These are phyloP conservation scores for Fusarium xylarioides DNA, from an alignment of 2,329 filamentous ascomycete genomes.

Conservation along the genomic window DNA sequence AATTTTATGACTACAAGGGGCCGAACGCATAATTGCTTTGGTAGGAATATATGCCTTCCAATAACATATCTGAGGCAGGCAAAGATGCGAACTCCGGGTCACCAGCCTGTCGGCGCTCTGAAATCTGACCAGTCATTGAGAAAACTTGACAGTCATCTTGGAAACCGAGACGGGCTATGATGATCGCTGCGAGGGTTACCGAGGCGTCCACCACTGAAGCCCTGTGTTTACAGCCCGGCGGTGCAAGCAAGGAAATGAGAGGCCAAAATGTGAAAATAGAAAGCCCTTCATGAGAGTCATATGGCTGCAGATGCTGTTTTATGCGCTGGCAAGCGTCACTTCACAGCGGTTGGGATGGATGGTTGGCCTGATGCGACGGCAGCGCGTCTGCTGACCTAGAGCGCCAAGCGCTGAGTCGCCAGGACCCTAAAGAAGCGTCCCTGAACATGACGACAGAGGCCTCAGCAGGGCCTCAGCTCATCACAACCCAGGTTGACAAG, in stretches of 20 bases:
- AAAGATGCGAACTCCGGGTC: conserved; percentile 18
- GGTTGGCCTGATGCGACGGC: conserved; percentile 24
- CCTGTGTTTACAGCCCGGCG: conserved; percentile 3
- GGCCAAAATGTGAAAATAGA: conserved; percentile 27
- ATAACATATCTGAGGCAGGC: conserved; percentile 4
- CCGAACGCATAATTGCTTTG: not conserved
- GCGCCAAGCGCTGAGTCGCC: conserved; percentile 35
- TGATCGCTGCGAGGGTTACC: conserved; percentile 18
- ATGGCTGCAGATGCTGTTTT: conserved; percentile 38
- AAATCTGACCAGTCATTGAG: conserved; percentile 37
- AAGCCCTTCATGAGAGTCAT: conserved; percentile 30
- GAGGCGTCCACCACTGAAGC: not conserved
- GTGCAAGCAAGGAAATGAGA: conserved; percentile 29
- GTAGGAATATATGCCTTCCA: not conserved
- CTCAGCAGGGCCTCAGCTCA: conserved; percentile 30
- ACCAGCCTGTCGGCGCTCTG: conserved; percentile 1
- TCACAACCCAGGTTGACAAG: conserved; percentile 13
- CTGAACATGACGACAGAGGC: conserved; percentile 39
- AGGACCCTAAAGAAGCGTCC: conserved; percentile 33
- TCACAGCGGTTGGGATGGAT: conserved; percentile 18
- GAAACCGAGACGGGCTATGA: conserved; percentile 26
- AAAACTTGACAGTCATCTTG: conserved; percentile 25
- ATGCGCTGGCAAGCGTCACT: conserved; percentile 40
- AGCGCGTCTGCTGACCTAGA: conserved; percentile 38
- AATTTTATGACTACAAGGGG: not conserved